Evolutionary conservation across 192 early-diverging fungal species (phyloP).

Genomic region (Backusella psychrophila): DNA sequence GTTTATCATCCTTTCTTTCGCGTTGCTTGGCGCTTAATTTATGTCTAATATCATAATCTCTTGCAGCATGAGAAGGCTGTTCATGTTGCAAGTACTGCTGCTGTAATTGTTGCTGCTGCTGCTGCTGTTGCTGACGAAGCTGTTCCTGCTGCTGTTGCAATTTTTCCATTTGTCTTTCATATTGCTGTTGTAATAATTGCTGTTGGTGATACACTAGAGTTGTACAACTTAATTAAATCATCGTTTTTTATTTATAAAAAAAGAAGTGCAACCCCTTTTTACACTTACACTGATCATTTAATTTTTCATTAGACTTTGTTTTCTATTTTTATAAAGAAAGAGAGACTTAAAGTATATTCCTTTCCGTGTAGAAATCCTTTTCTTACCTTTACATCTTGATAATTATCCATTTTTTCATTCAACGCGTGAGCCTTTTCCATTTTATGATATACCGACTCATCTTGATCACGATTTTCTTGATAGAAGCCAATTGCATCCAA

Average conservation of each 20-base stretch:
- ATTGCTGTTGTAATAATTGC: not conserved
- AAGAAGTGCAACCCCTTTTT: not conserved
- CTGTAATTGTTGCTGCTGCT: not conserved
- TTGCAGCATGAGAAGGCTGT: slow-evolving; percentile 15
- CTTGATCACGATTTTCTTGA: slow-evolving; percentile 53
- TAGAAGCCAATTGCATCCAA: slow-evolving; percentile 85
- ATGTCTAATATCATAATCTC: slow-evolving; percentile 23
- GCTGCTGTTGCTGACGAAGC: not conserved
- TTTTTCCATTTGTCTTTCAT: not conserved
- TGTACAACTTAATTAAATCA: slow-evolving; percentile 10
- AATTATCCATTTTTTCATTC: not conserved
- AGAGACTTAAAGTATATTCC: no score
- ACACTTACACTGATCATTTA: slow-evolving; percentile 1
- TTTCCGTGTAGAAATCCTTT: not conserved
- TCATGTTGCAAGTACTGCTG: not conserved
- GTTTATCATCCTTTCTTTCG: slow-evolving; percentile 27
- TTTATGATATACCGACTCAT: slow-evolving; percentile 36
- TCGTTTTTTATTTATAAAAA: not conserved
- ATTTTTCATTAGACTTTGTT: not conserved
- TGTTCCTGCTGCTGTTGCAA: not conserved
- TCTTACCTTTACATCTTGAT: not conserved
- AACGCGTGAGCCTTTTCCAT: slow-evolving; percentile 35
- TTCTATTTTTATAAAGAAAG: not conserved
- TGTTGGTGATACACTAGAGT: slow-evolving; percentile 7
- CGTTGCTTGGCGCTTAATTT: slow-evolving; percentile 30